Percentiles rank a stretch among this genome's conserved stretches.
phyloP scores from a whole-genome alignment of 2,329 filamentous ascomycete species.

The Hymenoscyphus linearis region DNA sequence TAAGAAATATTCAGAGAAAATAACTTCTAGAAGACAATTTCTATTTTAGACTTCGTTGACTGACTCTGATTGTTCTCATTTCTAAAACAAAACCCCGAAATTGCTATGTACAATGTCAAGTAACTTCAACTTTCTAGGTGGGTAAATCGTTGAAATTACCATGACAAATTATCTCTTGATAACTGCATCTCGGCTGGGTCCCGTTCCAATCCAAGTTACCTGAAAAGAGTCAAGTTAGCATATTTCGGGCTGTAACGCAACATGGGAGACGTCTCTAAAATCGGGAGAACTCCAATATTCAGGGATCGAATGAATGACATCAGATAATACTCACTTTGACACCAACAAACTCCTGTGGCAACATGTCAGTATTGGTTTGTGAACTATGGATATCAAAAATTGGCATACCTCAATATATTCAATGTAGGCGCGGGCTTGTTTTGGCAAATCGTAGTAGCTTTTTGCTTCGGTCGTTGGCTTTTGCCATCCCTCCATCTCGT shows the following conservation, averaged over 20 bases:
- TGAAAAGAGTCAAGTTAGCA: constrained; percentile 13
- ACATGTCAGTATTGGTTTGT: not conserved
- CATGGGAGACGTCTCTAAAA: not conserved
- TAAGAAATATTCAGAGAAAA: no score
- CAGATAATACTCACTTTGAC: not conserved
- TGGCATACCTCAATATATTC: constrained; percentile 50
- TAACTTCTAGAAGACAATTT: no score
- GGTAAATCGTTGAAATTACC: not conserved
- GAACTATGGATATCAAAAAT: not conserved
- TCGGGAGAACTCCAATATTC: not conserved
- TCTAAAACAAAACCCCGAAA: not conserved
- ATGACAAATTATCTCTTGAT: constrained; percentile 32
- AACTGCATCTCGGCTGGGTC: constrained; percentile 60
- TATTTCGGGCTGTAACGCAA: no score
- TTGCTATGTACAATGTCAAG: not conserved
- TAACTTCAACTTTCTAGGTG: not conserved
- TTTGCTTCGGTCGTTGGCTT: constrained; percentile 51
- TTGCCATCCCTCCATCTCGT: constrained; percentile 66
- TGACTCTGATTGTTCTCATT: not conserved
- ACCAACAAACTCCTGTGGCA: not conserved
- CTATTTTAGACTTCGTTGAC: no score
- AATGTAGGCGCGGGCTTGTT: constrained; percentile 60
- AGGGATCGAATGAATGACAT: not conserved
- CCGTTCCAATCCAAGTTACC: constrained; percentile 62
- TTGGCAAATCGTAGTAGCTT: constrained; percentile 57